Conservation (phyloP, 768 basidiomycete genomes). For the Suillus weaverae region DNA sequence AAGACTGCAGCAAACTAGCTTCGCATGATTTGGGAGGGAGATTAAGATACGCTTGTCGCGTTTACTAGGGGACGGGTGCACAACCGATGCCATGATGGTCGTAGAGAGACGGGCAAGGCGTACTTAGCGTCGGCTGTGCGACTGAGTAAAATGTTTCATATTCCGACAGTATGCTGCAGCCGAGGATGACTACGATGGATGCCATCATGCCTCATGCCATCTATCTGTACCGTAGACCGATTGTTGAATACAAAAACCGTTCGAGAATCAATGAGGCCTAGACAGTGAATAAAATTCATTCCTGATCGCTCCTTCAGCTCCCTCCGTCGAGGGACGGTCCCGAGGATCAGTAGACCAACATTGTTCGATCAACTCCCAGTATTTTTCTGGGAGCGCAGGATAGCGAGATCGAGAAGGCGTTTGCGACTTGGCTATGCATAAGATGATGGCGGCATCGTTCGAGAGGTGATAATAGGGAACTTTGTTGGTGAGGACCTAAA, state of each 20-base stretch:
- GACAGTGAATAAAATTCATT: too few relatives aligned
- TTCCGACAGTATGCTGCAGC: neutral
- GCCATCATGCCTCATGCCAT: too few relatives aligned
- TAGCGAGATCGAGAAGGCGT: conserved; percentile 15
- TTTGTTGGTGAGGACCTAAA: conserved; percentile 27
- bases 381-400: conserved; percentile 9
- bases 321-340: too few relatives aligned
- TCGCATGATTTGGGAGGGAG: neutral
- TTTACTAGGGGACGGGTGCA: neutral
- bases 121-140: too few relatives aligned
- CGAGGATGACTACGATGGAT: neutral
- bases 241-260: too few relatives aligned
- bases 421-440: too few relatives aligned
- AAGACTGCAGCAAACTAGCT: neutral
- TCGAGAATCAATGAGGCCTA: too few relatives aligned
- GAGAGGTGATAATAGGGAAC: conserved; percentile 22
- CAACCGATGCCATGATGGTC: neutral
- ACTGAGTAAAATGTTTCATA: neutral
- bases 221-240: too few relatives aligned
- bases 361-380: conserved; percentile 23
- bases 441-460: conserved; percentile 20
- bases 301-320: too few relatives aligned
- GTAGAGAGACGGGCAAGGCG: neutral
- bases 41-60: neutral
- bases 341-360: conserved; percentile 24